Evolutionary conservation across 2,329 filamentous ascomycete genomes (phyloP).

Genomic region (Hypoxylon sp.): DNA sequence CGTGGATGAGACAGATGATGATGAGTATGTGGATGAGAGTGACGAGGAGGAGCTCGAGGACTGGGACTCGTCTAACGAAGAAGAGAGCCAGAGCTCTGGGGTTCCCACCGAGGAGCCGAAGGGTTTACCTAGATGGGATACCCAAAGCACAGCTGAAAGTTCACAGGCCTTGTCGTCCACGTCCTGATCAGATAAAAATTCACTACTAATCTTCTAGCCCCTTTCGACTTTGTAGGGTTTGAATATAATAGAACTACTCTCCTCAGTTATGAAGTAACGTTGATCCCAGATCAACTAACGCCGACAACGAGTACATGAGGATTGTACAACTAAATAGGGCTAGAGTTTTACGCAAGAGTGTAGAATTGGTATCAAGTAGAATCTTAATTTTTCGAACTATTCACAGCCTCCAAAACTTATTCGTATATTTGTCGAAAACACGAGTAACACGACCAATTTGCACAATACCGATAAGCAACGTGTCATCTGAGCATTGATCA

Average conservation of each 20-base stretch:
- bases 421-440: not conserved
- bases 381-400: too few relatives aligned
- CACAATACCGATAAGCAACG: not conserved
- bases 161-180: constrained; percentile 24
- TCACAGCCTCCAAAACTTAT: not conserved
- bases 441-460: not conserved
- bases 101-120: constrained; percentile 3
- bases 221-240: constrained; percentile 1
- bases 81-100: not conserved
- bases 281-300: not conserved
- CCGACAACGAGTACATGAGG: not conserved
- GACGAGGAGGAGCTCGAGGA: constrained; percentile 13
- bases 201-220: not conserved
- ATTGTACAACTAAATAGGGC: not conserved
- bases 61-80: constrained; percentile 21
- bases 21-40: constrained; percentile 20
- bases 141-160: constrained; percentile 9
- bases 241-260: not conserved
- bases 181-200: constrained; percentile 10
- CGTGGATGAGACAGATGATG: constrained; percentile 18
- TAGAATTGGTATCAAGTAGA: not conserved
- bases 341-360: not conserved
- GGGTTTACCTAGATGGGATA: constrained; percentile 6
- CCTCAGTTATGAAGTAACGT: not conserved
- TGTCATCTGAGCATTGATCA: not conserved